These are phyloP conservation scores for Phylloporus sp. DNA, from an alignment of 768 basidiomycete species.

Conservation along the genomic window DNA sequence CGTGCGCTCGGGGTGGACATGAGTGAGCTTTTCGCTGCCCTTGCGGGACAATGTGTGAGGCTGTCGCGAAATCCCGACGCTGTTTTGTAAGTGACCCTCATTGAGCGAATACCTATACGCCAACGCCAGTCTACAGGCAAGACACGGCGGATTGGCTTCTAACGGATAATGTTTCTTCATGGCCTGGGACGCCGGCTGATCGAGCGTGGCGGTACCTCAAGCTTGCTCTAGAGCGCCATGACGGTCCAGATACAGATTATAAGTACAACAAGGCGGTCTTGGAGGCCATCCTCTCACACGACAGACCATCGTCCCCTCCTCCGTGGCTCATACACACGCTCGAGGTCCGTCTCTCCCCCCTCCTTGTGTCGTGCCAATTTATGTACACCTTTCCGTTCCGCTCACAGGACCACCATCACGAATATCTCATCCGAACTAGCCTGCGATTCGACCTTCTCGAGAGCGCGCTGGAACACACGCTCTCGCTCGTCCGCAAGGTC, in stretches of 20 bases:
- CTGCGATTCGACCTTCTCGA: slow-evolving; percentile 76
- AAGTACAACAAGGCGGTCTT: slow-evolving; percentile 72
- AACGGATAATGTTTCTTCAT: slow-evolving; percentile 72
- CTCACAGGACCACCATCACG: slow-evolving; percentile 60
- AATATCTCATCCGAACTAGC: slow-evolving; percentile 75
- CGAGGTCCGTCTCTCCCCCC: slow-evolving; percentile 42
- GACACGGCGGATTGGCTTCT: slow-evolving; percentile 79
- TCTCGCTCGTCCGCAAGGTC: slow-evolving; percentile 71
- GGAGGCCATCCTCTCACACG: slow-evolving; percentile 69
- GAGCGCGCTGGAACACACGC: slow-evolving; percentile 68
- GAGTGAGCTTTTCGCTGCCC: slow-evolving; percentile 73
- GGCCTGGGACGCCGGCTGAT: slow-evolving; percentile 76
- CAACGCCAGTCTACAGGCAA: slow-evolving; percentile 40
- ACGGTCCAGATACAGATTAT: slow-evolving; percentile 63
- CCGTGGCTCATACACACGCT: slow-evolving; percentile 79
- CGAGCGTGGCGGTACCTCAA: slow-evolving; percentile 89
- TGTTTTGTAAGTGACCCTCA: slow-evolving; percentile 43
- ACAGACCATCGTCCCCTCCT: slow-evolving; percentile 59
- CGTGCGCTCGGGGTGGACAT: slow-evolving; percentile 77
- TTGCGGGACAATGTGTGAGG: slow-evolving; percentile 76
- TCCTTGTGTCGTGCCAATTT: background rate
- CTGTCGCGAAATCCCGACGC: slow-evolving; percentile 60
- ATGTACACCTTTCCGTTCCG: background rate
- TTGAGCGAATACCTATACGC: background rate
- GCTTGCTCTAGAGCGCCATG: slow-evolving; percentile 71